These are phyloP conservation scores for Chrysanthemum seticuspe DNA, from an alignment of 129 eudicot species.

Conservation along the genomic window DNA sequence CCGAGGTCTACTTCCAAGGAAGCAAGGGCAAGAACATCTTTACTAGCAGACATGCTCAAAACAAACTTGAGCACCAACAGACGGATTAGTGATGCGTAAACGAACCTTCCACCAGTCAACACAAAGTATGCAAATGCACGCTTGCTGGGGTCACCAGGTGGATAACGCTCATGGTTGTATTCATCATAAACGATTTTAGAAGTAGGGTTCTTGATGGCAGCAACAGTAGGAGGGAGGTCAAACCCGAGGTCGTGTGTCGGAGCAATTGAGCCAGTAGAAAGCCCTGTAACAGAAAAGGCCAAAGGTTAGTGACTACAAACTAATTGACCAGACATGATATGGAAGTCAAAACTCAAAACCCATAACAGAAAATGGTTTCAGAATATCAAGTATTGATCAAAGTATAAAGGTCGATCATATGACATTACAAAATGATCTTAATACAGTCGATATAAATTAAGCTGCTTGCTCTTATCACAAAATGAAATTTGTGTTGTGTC, in stretches of 20 bases:
- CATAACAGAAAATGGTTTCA: not conserved
- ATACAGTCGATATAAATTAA: not conserved
- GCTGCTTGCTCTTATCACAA: constrained; percentile 15
- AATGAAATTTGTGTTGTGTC: not conserved
- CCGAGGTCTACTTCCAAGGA: constrained; percentile 79
- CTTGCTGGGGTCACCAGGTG: constrained; percentile 89
- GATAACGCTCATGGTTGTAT: constrained; percentile 81
- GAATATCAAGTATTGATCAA: not conserved
- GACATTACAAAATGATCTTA: not conserved
- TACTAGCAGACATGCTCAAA: constrained; percentile 84
- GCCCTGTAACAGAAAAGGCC: constrained; percentile 40
- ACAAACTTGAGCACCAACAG: constrained; percentile 74
- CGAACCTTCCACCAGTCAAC: constrained; percentile 78
- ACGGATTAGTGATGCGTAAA: constrained; percentile 71
- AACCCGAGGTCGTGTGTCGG: constrained; percentile 51
- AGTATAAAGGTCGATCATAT: not conserved
- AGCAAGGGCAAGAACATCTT: constrained; percentile 87
- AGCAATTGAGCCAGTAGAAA: constrained; percentile 50
- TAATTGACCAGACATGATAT: not conserved
- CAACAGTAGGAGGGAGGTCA: constrained; percentile 57
- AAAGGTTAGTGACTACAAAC: not conserved
- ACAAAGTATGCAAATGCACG: constrained; percentile 87
- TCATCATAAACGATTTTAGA: constrained; percentile 71
- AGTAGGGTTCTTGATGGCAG: constrained; percentile 70
- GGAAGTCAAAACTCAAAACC: not conserved